phyloP scores from a whole-genome alignment of 2,329 filamentous ascomycete genomes.

The Epichloe hybrida region DNA sequence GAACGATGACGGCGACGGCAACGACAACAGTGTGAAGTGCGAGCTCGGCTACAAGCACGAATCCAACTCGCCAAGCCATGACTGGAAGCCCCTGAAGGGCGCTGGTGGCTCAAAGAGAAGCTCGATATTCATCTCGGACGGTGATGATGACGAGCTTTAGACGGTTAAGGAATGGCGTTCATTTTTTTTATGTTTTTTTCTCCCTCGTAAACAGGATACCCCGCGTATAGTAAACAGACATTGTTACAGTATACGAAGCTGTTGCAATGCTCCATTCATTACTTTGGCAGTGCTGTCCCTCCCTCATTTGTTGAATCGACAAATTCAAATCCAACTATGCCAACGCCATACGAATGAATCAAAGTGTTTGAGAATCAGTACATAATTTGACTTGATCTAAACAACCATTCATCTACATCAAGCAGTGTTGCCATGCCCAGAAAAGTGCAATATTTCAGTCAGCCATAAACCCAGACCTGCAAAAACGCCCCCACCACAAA shows the following conservation, averaged over 20 bases:
- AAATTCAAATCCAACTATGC: too few species aligned
- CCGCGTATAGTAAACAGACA: too few species aligned
- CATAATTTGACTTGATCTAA: background rate
- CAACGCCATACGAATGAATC: too few species aligned
- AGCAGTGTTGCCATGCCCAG: too few species aligned
- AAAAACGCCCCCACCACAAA: background rate
- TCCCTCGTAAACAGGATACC: background rate
- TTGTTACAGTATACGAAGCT: too few species aligned
- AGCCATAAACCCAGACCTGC: background rate
- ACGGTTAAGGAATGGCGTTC: background rate
- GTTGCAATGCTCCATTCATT: too few species aligned
- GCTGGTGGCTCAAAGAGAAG: constrained; percentile 12
- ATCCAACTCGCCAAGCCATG: background rate
- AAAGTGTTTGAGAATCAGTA: too few species aligned
- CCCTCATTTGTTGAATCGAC: background rate
- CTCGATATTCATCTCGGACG: constrained; percentile 25
- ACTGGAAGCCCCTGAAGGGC: constrained; percentile 9
- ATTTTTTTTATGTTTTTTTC: background rate
- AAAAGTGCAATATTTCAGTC: background rate
- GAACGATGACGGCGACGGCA: background rate
- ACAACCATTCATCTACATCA: too few species aligned
- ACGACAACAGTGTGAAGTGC: background rate
- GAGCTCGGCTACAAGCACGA: background rate
- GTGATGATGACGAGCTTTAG: constrained; percentile 19
- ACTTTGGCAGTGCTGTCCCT: background rate